Conservation (phyloP, 768 basidiomycete species). For the Mycena filopes region DNA sequence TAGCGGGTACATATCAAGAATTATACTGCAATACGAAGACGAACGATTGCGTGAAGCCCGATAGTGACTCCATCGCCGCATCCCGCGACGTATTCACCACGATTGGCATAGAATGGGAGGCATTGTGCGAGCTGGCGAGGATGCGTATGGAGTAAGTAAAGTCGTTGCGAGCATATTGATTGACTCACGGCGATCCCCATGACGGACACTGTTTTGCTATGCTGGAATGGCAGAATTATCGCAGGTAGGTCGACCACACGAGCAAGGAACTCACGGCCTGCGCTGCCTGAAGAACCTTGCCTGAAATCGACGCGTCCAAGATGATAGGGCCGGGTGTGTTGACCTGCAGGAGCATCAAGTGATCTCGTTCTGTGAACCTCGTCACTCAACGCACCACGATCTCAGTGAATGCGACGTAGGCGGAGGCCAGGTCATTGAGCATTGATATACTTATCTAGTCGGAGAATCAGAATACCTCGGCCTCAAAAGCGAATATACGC, state of each 20-base stretch:
- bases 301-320: neutral
- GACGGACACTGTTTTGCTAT: neutral
- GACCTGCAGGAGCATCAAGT: no score
- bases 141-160: no score
- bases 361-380: no score
- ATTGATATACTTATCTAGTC: no score
- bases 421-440: no score
- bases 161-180: neutral
- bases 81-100: neutral
- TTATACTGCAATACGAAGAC: neutral
- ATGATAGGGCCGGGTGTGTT: neutral
- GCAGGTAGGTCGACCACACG: neutral
- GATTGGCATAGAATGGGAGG: neutral
- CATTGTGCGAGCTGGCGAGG: neutral
- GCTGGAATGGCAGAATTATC: neutral
- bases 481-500: no score
- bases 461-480: no score
- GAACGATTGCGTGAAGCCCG: conserved; percentile 1
- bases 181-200: neutral
- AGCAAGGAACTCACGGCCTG: neutral
- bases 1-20: neutral
- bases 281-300: neutral
- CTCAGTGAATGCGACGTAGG: no score
- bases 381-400: no score
- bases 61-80: neutral